Evolutionary conservation across 345 rosid genomes (phyloP).

Genomic region (Sisymbrium irio): DNA sequence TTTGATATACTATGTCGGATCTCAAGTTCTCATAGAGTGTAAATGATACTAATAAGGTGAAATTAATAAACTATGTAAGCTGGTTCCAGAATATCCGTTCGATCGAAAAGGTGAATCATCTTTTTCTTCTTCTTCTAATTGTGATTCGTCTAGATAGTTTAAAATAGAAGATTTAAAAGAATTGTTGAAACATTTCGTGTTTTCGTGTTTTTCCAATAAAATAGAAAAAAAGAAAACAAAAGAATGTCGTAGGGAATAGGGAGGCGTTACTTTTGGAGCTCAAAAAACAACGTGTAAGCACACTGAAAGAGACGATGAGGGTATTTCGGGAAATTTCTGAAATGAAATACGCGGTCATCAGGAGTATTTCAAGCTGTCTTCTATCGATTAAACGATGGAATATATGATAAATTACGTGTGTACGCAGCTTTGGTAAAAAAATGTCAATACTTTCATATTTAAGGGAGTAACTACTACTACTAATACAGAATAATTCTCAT

Average conservation of each 20-base stretch:
- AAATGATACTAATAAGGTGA: not conserved
- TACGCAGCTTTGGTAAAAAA: slow-evolving; percentile 6
- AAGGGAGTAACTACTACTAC: not conserved
- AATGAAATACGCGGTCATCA: slow-evolving; percentile 2
- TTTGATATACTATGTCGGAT: not conserved
- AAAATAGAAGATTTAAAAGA: too few species aligned
- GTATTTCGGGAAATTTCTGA: not conserved
- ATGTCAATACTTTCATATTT: not conserved
- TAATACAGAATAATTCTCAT: not conserved
- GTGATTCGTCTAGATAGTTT: not conserved
- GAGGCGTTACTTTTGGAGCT: slow-evolving; percentile 1
- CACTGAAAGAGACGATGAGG: slow-evolving; percentile 17
- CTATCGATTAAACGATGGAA: not conserved
- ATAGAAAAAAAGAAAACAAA: not conserved
- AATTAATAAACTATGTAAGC: not conserved
- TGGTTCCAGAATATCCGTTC: not conserved
- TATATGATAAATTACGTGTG: slow-evolving; percentile 3
- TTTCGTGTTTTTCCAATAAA: not conserved
- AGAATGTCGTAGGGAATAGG: not conserved
- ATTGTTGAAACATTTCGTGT: too few species aligned
- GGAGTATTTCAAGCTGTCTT: not conserved
- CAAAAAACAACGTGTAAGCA: slow-evolving; percentile 26
- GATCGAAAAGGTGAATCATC: too few species aligned
- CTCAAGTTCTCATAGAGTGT: not conserved
- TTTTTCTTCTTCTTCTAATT: not conserved